These are phyloP conservation scores for Leishmania turanica DNA, from an alignment of 208 protist species.

Conservation along the genomic window DNA sequence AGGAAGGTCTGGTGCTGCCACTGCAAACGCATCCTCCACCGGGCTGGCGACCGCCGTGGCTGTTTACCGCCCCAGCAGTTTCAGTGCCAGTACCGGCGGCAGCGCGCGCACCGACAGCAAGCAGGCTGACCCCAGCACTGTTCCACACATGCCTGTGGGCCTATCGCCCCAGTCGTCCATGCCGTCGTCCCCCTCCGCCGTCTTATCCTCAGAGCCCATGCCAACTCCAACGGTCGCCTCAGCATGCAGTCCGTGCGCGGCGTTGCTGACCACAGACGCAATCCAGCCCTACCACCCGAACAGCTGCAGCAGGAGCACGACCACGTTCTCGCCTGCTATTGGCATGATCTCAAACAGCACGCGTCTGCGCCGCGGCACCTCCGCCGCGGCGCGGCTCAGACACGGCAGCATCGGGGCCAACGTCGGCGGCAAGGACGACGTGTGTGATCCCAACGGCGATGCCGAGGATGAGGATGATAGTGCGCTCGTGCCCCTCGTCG, in stretches of 20 bases:
- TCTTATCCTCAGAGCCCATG: not conserved
- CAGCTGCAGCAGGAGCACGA: not conserved
- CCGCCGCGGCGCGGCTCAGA: not conserved
- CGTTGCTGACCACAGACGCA: not conserved
- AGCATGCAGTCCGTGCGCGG: not conserved
- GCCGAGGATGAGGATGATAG: conserved; percentile 10
- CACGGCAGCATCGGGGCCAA: not conserved
- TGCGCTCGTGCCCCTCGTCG: conserved; percentile 19
- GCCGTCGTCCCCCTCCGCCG: conserved; percentile 4
- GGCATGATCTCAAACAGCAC: not conserved
- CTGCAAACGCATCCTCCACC: not conserved
- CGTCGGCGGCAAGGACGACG: not conserved
- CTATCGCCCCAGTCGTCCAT: not conserved
- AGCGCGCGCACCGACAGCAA: not conserved
- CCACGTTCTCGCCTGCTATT: not conserved
- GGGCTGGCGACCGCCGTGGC: conserved; percentile 4
- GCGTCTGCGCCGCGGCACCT: not conserved
- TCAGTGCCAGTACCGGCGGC: not conserved
- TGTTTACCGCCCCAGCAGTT: not conserved
- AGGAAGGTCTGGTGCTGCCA: not conserved
- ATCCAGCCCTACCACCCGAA: not conserved
- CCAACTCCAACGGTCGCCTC: not conserved
- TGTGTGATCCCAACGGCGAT: not conserved
- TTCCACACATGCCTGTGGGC: not conserved
- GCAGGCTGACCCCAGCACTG: not conserved